Percentiles rank a stretch among this genome's conserved stretches.
These are phyloP conservation scores for Penicillium angulare DNA, from an alignment of 495 filamentous ascomycete genomes.

Conservation along the genomic window DNA sequence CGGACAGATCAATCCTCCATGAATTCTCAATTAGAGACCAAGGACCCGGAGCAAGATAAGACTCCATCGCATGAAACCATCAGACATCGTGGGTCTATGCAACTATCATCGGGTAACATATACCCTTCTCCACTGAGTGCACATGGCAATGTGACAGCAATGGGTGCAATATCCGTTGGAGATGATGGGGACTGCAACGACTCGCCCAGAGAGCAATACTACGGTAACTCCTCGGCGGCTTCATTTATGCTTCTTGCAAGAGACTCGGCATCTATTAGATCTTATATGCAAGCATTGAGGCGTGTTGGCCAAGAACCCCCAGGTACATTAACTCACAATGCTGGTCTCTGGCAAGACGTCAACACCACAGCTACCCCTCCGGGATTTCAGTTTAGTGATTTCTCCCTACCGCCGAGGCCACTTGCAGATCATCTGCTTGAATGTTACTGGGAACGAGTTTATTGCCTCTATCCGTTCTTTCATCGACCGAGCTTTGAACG, in stretches of 20 bases:
- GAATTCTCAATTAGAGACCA: neutral
- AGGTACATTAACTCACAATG: conserved; percentile 4
- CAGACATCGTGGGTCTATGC: neutral
- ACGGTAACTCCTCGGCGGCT: conserved; percentile 43
- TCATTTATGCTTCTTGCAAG: conserved; percentile 41
- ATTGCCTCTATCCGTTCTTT: conserved; percentile 46
- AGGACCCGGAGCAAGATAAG: conserved; percentile 3
- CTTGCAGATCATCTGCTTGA: conserved; percentile 46
- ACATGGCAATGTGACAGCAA: conserved; percentile 32
- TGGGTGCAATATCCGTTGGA: conserved; percentile 31
- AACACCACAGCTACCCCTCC: conserved; percentile 7
- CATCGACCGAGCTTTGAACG: conserved; percentile 42
- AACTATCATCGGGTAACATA: conserved; percentile 1
- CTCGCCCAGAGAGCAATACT: conserved; percentile 34
- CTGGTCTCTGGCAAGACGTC: conserved; percentile 23
- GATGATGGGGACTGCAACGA: conserved; percentile 24
- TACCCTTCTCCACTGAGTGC: conserved; percentile 21
- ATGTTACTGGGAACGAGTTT: conserved; percentile 40
- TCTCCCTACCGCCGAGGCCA: conserved; percentile 38
- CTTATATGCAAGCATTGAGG: conserved; percentile 17
- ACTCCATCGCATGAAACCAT: neutral
- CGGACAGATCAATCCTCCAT: neutral
- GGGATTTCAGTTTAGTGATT: conserved; percentile 27
- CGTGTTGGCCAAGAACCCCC: conserved; percentile 3
- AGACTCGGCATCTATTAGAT: conserved; percentile 20